Base-by-base conservation (phyloP, 176 grass and related monocot species). In the Ensete ventricosum region DNA sequence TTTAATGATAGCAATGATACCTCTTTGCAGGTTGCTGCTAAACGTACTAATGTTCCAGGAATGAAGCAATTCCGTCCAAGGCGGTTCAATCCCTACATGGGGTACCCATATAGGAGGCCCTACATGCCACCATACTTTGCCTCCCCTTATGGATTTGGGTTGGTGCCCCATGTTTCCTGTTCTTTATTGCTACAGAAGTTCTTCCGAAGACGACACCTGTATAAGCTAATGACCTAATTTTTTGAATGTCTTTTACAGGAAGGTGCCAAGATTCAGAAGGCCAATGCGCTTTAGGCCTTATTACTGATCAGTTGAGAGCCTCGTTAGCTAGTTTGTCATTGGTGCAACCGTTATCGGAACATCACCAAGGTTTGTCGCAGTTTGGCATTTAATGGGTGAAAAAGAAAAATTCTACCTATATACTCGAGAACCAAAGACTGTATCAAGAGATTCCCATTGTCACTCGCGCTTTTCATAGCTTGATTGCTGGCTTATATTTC, bases 11-110 rank as follows among this genome's bases (percentile, higher is more conserved):
- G 25, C 11, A 25, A 25, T 25, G 53, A 80, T 26, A 8, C 9
- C 16, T 53, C 51, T 76, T 8, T 21, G 70, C 54, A 93, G 90
- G 90, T 93, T 59, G 79, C 87, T 6, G 84, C 87, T 0, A 93
- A 93, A 73, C 79, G 90, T 23, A 93, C 90, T 66, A 93, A 93
- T 54, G 73, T 89, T 55, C 90, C 90, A 72, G 90, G 90, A 9
- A 63, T 92, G 90, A 92, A 92, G 84, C 90, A 87, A 62, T 82
- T 77, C 65, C 90, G 84, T 9, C 81, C 84, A 8, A 67, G 90
- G 54, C 82, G 85, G 48, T 91, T 63, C 80, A 91, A 83, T 71
- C 89, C 85, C 62, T 89, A 84, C 66, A 73, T 81, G 78, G 82
- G 73, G 2, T 85, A 92, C 51, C 90, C 83, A 21, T 87, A 82